Base-by-base conservation (phyloP, 2,329 filamentous ascomycete species). In the Microsporum ferrugineum region DNA sequence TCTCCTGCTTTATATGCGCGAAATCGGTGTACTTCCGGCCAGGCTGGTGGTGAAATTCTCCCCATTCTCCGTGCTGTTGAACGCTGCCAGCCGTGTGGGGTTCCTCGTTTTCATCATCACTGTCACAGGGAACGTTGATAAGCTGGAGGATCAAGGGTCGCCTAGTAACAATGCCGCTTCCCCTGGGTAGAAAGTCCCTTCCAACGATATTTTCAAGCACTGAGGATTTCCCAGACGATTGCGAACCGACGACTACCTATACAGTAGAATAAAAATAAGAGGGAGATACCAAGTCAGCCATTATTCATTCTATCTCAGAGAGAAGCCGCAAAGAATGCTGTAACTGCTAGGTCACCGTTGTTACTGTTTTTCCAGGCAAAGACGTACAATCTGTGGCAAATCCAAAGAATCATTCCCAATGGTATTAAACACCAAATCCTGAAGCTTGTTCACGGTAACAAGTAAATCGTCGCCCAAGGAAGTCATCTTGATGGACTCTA, bases 151-250 rank as follows among this genome's bases (percentile, higher is more conserved):
- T 96, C 69, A 99, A 82, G 61, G 94, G 94, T 70, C 94, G 84
- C 64, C 94, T 84, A 61, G 94, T 99, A 65, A 96, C 91, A 75
- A 99, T 97, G 73, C 94, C 94, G 73, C 90, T 95, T 70, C 94
- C 94, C 74, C 94, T 88, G 62, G 94, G 94, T 60, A 99, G 81
- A 76, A 99, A 99, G 77, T 99, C 94, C 76, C 92, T 85, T 70
- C 94, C 94, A 70, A 99, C 94, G 68, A 99, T 96, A 76, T 99
- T 99, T 78, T 99, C 94, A 65, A 99, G 86, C 31, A 99, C 94
- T 5, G 94, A 97, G 14, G 92, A 97, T 79, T 99, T 99, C 72
- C 94, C 94, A 61, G 94, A 95, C 8, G 94, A 97, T 78, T 99
- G 94, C 63, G 94, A 99, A 65, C 94, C 94, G 69, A 99, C 94